A percentile compares a stretch with the other conserved stretches of the same genome.
Evolutionary conservation across 2,329 filamentous ascomycete genomes (phyloP).

Genomic region (Dendryphion nanum): DNA sequence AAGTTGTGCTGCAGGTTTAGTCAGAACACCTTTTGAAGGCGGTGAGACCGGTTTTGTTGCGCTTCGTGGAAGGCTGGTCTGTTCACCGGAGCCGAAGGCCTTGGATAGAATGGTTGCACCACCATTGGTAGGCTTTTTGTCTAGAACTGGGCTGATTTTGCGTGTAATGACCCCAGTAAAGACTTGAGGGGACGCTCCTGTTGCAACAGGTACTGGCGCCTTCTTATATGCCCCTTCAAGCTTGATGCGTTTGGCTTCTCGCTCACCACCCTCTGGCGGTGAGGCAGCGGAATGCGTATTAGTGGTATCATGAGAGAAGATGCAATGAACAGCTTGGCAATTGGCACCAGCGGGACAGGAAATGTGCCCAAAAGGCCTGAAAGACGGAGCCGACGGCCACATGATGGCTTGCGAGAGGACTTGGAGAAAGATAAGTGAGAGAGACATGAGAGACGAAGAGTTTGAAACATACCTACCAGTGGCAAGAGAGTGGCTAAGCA

Average conservation of each 20-base stretch:
- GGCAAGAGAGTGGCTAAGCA: no score
- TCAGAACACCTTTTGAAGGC: conserved; percentile 18
- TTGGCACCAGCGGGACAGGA: conserved; percentile 51
- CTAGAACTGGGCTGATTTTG: no score
- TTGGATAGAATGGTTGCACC: conserved; percentile 3
- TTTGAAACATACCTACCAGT: no score
- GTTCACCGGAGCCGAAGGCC: no score
- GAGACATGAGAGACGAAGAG: no score
- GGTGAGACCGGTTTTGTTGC: conserved; percentile 32
- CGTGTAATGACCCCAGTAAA: no score
- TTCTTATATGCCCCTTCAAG: conserved; percentile 18
- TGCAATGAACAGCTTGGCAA: conserved; percentile 57
- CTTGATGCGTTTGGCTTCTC: conserved; percentile 31
- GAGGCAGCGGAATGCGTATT: conserved; percentile 3
- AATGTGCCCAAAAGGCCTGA: conserved; percentile 22
- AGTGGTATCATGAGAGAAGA: conserved; percentile 54
- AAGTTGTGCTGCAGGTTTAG: conserved; percentile 11
- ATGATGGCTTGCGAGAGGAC: no score
- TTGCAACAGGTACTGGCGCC: conserved; percentile 3
- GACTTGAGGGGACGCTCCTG: conserved; percentile 3
- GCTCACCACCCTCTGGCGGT: conserved; percentile 11
- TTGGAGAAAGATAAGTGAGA: no score
- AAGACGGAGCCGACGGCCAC: conserved; percentile 30
- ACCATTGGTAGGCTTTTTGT: conserved; percentile 3
- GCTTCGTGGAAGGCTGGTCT: no score